phyloP scores from a whole-genome alignment of 2,329 filamentous ascomycete genomes.

The Sphaerostilbella broomeana region DNA sequence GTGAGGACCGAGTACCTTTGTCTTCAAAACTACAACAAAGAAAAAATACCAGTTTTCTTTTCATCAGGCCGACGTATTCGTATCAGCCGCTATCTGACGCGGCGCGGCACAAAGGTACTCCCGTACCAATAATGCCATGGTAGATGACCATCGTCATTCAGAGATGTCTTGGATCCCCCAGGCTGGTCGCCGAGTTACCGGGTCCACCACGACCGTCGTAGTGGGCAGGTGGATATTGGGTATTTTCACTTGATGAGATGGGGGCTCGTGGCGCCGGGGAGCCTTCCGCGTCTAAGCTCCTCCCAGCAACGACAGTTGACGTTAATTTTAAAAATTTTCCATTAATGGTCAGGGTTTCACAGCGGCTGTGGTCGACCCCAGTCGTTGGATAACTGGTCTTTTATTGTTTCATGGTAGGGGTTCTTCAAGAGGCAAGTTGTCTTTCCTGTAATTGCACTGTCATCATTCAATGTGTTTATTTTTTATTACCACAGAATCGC shows the following conservation, averaged over 20 bases:
- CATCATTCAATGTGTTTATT: too few species aligned
- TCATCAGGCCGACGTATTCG: neutral
- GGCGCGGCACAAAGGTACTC: too few species aligned
- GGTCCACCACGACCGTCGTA: neutral
- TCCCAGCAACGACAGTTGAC: constrained; percentile 3
- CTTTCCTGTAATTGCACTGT: too few species aligned
- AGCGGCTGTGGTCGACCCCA: too few species aligned
- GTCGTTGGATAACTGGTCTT: too few species aligned
- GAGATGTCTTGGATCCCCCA: neutral
- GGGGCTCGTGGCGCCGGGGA: constrained; percentile 23
- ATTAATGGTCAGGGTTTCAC: constrained; percentile 5
- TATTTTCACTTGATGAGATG: neutral
- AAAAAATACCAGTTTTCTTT: neutral
- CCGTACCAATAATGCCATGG: neutral
- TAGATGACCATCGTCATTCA: neutral
- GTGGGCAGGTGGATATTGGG: too few species aligned
- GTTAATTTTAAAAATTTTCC: constrained; percentile 26
- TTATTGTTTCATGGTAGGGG: too few species aligned
- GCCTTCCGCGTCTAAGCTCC: constrained; percentile 21
- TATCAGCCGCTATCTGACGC: too few species aligned
- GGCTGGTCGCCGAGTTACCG: neutral
- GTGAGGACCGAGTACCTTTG: too few species aligned
- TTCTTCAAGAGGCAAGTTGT: too few species aligned
- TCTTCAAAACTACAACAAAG: too few species aligned
- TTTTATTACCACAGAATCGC: too few species aligned